Evolutionary conservation across 345 rosid genomes (phyloP).

Genomic region (Barbarea vulgaris): DNA sequence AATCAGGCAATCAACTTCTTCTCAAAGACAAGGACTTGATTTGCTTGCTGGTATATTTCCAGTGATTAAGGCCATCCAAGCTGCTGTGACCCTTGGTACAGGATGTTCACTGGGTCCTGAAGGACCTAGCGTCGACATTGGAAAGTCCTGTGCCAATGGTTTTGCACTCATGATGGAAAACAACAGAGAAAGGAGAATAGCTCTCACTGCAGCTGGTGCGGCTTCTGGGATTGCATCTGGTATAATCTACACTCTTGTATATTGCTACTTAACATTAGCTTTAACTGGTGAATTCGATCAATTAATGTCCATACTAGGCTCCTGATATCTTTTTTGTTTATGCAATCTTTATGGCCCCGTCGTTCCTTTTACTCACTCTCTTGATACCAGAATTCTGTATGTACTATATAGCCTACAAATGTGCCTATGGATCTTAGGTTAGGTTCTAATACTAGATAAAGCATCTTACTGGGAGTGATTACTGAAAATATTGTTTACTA

Average conservation of each 20-base stretch:
- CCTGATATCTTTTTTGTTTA: background rate
- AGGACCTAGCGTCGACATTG: constrained; percentile 98
- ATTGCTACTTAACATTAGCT: background rate
- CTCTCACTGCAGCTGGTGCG: constrained; percentile 98
- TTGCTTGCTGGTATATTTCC: constrained; percentile 86
- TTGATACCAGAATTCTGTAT: background rate
- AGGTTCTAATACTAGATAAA: constrained; percentile 3
- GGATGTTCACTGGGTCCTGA: constrained; percentile 98
- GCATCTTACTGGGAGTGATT: background rate
- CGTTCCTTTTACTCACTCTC: background rate
- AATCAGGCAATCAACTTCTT: constrained; percentile 73
- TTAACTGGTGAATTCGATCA: constrained; percentile 7
- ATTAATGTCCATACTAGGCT: background rate
- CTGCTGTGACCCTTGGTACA: constrained; percentile 92
- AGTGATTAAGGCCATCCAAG: constrained; percentile 85
- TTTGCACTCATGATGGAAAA: constrained; percentile 93
- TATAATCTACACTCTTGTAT: constrained; percentile 29
- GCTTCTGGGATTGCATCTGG: constrained; percentile 99
- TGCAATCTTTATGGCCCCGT: background rate
- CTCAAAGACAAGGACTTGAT: constrained; percentile 77
- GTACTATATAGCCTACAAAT: background rate
- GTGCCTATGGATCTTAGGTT: constrained; percentile 11
- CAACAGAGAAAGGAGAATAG: constrained; percentile 92
- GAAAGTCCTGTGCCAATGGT: constrained; percentile 94
- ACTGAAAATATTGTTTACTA: background rate